These are phyloP conservation scores for Theobroma grandiflorum DNA, from an alignment of 441 rosid genomes.

Conservation along the genomic window DNA sequence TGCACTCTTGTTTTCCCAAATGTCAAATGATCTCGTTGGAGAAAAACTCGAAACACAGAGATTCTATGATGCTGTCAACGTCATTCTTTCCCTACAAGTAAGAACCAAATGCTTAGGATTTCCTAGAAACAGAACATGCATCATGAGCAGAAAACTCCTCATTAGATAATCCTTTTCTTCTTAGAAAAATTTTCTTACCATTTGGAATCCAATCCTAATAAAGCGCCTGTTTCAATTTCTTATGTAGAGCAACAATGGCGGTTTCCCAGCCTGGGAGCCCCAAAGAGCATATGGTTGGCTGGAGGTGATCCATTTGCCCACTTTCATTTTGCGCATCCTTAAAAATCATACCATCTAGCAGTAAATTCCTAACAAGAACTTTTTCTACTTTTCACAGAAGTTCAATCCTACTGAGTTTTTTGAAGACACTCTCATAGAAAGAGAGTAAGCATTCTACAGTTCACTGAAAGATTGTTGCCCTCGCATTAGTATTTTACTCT, in stretches of 20 bases:
- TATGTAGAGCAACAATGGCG: conserved; percentile 49
- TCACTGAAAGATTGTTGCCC: neutral
- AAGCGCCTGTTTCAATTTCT: neutral
- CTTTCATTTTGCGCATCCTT: neutral
- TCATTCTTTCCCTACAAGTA: conserved; percentile 50
- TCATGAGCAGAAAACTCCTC: neutral
- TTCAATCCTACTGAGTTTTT: conserved; percentile 54
- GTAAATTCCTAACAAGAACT: neutral
- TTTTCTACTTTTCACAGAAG: conserved; percentile 27
- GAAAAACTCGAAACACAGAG: conserved; percentile 36
- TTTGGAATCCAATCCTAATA: neutral
- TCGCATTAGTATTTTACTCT: neutral
- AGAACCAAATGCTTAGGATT: conserved; percentile 2
- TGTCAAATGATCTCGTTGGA: conserved; percentile 45
- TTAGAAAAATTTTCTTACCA: neutral
- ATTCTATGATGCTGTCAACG: conserved; percentile 49
- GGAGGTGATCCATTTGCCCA: conserved; percentile 47
- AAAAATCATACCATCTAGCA: neutral
- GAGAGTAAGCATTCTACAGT: conserved; percentile 39
- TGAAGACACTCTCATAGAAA: conserved; percentile 47
- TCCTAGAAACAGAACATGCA: neutral
- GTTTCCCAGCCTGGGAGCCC: conserved; percentile 74
- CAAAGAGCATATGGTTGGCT: conserved; percentile 58
- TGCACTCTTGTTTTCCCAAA: conserved; percentile 44
- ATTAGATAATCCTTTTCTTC: neutral